Evolutionary conservation across 345 rosid genomes (phyloP).

Genomic region (Salix viminalis): DNA sequence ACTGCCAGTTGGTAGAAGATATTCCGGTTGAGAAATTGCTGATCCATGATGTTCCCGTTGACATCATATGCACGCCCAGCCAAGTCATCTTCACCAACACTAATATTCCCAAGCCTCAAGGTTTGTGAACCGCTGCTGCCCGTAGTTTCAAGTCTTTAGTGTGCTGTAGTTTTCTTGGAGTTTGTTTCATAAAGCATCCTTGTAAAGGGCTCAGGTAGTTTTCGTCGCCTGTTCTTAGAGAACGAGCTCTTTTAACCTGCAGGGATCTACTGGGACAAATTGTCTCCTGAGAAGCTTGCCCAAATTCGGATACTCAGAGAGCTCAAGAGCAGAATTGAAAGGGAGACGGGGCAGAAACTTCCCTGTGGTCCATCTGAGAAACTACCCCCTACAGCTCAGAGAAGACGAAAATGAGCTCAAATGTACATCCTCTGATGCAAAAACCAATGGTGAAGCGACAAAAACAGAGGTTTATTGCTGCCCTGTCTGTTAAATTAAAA

Average conservation of each 20-base stretch:
- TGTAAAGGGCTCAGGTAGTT: background rate
- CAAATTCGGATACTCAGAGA: slow-evolving; percentile 76
- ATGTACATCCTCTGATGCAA: background rate
- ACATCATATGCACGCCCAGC: slow-evolving; percentile 81
- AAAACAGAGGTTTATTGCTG: background rate
- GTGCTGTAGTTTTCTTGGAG: background rate
- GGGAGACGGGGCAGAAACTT: slow-evolving; percentile 62
- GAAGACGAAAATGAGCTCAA: slow-evolving; percentile 25
- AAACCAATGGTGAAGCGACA: background rate
- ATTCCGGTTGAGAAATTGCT: slow-evolving; percentile 72
- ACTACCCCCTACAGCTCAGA: slow-evolving; percentile 63
- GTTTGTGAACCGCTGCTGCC: slow-evolving; percentile 29
- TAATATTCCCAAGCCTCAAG: slow-evolving; percentile 76
- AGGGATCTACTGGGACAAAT: slow-evolving; percentile 84
- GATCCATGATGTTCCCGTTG: slow-evolving; percentile 88
- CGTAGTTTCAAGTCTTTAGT: background rate
- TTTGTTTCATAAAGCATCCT: background rate
- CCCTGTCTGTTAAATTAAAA: background rate
- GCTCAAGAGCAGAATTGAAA: slow-evolving; percentile 57
- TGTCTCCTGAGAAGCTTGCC: slow-evolving; percentile 75
- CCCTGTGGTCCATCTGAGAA: slow-evolving; percentile 69
- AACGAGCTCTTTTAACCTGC: background rate
- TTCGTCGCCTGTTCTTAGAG: background rate
- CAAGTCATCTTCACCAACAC: slow-evolving; percentile 67
- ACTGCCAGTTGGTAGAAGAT: slow-evolving; percentile 78